phyloP scores from a whole-genome alignment of 306 rosid species.

The Ormosia emarginata region DNA sequence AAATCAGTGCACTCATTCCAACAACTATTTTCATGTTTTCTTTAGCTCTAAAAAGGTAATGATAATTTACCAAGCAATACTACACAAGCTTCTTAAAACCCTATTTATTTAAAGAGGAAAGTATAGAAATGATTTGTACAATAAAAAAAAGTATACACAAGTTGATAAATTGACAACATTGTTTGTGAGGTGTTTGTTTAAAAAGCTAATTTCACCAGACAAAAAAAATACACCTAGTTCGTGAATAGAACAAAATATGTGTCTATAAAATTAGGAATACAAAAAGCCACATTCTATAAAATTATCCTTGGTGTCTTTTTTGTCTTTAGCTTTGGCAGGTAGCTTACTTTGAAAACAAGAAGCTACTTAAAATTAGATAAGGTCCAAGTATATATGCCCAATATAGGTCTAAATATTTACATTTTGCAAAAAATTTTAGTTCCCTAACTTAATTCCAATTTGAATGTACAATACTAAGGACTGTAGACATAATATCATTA shows the following conservation, averaged over 20 bases:
- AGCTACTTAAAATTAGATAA: too few species aligned
- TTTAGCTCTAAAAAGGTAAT: neutral
- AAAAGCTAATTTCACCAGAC: neutral
- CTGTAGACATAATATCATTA: too few species aligned
- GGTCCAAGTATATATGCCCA: neutral
- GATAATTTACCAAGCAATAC: neutral
- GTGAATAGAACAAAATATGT: neutral
- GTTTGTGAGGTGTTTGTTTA: neutral
- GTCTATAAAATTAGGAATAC: neutral
- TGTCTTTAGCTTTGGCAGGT: neutral
- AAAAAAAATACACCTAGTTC: too few species aligned
- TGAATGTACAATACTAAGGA: too few species aligned
- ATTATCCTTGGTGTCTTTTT: neutral
- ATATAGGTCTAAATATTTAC: too few species aligned
- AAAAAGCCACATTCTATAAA: neutral
- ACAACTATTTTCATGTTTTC: neutral
- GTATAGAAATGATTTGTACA: neutral
- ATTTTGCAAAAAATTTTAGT: too few species aligned
- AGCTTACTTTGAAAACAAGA: neutral
- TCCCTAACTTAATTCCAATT: too few species aligned
- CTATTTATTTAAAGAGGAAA: neutral
- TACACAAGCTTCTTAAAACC: neutral
- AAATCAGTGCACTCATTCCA: neutral
- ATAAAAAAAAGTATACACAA: neutral
- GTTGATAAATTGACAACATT: neutral